Percentiles rank a stretch among this genome's conserved stretches.
Evolutionary conservation across 2,329 filamentous ascomycete species (phyloP).

Genomic region (Leptographium radiaticola): DNA sequence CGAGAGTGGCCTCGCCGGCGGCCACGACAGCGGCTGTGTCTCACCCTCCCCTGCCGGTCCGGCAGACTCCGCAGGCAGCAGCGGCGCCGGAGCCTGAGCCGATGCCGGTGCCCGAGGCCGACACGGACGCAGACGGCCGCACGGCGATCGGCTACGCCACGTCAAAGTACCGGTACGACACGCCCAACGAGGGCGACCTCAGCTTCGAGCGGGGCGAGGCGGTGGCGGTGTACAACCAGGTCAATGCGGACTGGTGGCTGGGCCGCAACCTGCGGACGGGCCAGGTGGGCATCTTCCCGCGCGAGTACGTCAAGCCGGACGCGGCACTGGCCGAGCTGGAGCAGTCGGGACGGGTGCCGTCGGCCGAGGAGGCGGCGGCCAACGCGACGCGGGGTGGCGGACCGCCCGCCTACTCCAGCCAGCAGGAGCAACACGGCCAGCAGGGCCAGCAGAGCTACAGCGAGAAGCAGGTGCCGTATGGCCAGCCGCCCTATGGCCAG

Average conservation of each 20-base stretch:
- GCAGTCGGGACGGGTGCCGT: slow-evolving; percentile 6
- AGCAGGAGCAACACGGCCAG: background rate
- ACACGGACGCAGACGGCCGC: slow-evolving; percentile 24
- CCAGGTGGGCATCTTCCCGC: slow-evolving; percentile 87
- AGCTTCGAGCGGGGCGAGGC: slow-evolving; percentile 69
- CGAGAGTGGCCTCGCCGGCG: slow-evolving; percentile 17
- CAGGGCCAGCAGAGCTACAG: slow-evolving; percentile 19
- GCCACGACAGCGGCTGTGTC: slow-evolving; percentile 12
- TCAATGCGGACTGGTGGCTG: slow-evolving; percentile 97
- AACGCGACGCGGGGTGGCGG: background rate
- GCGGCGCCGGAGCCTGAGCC: slow-evolving; percentile 24
- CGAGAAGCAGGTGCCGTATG: slow-evolving; percentile 13
- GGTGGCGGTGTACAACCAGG: slow-evolving; percentile 74
- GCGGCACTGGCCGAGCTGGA: slow-evolving; percentile 11
- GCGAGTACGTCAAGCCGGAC: slow-evolving; percentile 70
- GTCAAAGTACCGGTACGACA: slow-evolving; percentile 74
- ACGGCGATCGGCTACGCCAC: slow-evolving; percentile 59
- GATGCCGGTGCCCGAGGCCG: background rate
- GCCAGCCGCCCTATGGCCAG: slow-evolving; percentile 3
- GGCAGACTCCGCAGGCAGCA: slow-evolving; percentile 20
- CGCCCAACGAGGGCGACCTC: slow-evolving; percentile 68
- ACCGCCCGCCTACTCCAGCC: background rate
- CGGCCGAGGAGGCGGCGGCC: background rate
- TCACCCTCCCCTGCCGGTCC: slow-evolving; percentile 16
- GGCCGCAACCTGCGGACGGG: slow-evolving; percentile 74